These are phyloP conservation scores for Ganoderma meredithae DNA, from an alignment of 1,284 basidiomycete species.

Conservation along the genomic window DNA sequence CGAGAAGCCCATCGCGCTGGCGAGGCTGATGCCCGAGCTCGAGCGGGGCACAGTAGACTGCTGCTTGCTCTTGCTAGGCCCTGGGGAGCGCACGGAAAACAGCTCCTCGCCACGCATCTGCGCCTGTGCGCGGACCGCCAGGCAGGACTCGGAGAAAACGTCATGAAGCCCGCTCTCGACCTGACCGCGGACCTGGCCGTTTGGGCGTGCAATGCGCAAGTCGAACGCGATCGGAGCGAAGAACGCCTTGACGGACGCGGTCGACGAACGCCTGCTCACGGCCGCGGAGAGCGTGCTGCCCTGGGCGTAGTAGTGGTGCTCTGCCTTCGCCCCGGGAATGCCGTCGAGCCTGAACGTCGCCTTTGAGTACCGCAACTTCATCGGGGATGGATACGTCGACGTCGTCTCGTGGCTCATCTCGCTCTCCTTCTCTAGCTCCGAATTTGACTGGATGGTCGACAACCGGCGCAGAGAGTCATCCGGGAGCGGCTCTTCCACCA, in stretches of 20 bases:
- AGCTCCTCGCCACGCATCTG: conserved; percentile 67
- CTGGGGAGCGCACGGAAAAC: conserved; percentile 55
- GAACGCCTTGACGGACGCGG: conserved; percentile 63
- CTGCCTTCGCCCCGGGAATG: conserved; percentile 29
- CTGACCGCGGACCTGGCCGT: conserved; percentile 68
- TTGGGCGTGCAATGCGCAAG: conserved; percentile 68
- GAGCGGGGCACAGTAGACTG: conserved; percentile 38
- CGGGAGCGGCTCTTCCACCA: conserved; percentile 23
- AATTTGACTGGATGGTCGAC: conserved; percentile 67
- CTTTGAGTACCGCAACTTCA: conserved; percentile 32
- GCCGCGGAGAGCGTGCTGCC: conserved; percentile 32
- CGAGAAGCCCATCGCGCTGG: conserved; percentile 51
- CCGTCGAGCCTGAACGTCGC: conserved; percentile 38
- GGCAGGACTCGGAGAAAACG: conserved; percentile 69
- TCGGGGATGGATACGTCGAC: neutral
- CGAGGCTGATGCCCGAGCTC: conserved; percentile 49
- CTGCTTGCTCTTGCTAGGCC: conserved; percentile 36
- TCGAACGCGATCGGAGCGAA: conserved; percentile 57
- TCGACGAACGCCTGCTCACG: conserved; percentile 63
- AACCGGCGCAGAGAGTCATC: conserved; percentile 39
- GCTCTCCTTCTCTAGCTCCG: conserved; percentile 53
- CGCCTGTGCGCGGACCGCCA: conserved; percentile 66
- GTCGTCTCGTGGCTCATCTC: conserved; percentile 7
- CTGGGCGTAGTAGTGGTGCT: conserved; percentile 23
- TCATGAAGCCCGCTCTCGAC: conserved; percentile 75